Evolutionary conservation across 2,329 filamentous ascomycete genomes (phyloP).

Genomic region (Apiospora sp.): DNA sequence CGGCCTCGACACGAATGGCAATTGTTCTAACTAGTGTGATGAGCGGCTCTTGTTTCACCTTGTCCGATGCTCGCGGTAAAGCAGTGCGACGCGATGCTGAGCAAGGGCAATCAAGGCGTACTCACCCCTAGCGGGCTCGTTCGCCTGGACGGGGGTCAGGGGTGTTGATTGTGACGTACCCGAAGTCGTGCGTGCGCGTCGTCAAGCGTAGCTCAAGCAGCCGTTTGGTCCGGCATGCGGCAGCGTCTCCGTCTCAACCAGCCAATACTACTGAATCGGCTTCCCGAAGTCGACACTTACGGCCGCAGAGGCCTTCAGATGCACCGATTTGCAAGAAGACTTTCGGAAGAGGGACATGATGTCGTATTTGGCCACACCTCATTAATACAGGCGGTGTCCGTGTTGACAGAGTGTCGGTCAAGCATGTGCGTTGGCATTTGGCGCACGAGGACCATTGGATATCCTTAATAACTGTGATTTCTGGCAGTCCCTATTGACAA

Average conservation of each 20-base stretch:
- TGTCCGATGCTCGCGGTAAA: slow-evolving; percentile 15
- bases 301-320: slow-evolving; percentile 1
- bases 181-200: slow-evolving; percentile 11
- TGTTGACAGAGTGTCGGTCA: slow-evolving; percentile 17
- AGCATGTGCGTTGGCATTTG: slow-evolving; percentile 6
- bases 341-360: neutral
- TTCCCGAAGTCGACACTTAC: slow-evolving; percentile 16
- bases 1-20: slow-evolving; percentile 17
- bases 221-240: slow-evolving; percentile 19
- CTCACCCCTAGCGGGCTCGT: neutral
- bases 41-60: slow-evolving; percentile 20
- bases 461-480: neutral
- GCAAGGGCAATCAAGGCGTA: neutral
- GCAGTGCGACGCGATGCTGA: slow-evolving; percentile 3
- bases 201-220: slow-evolving; percentile 15
- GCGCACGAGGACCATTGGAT: neutral
- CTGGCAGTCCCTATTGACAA: neutral
- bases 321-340: neutral
- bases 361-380: slow-evolving; percentile 2
- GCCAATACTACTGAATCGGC: slow-evolving; percentile 21
- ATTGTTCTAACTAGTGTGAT: slow-evolving; percentile 7
- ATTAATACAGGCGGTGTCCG: neutral
- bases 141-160: neutral
- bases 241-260: slow-evolving; percentile 16
- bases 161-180: slow-evolving; percentile 16